Evolutionary conservation across 495 filamentous ascomycete genomes (phyloP).

Genomic region (Xylaria palmicola): DNA sequence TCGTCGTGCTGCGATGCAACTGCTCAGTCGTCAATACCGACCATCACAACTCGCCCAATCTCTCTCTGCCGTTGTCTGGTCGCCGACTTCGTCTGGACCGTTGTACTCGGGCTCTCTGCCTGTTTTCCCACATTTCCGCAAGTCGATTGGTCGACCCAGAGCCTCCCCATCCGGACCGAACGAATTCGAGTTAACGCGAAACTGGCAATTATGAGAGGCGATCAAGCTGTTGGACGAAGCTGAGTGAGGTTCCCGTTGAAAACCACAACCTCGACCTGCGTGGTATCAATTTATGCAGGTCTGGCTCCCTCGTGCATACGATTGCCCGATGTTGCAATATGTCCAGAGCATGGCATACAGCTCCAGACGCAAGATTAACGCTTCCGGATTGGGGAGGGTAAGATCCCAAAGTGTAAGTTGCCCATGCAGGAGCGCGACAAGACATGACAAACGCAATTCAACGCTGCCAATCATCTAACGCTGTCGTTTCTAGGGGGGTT

Average conservation of each 20-base stretch:
- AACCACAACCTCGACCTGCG: background rate
- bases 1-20: background rate
- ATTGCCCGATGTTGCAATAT: background rate
- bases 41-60: background rate
- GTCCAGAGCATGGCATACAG: background rate
- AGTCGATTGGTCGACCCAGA: background rate
- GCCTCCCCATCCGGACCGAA: background rate
- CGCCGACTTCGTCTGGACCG: background rate
- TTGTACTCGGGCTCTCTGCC: background rate
- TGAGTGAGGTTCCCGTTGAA: background rate
- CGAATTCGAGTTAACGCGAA: background rate
- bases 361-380: background rate
- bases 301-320: background rate
- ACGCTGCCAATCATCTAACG: background rate
- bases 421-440: background rate
- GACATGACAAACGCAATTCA: background rate
- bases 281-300: background rate
- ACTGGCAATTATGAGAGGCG: background rate
- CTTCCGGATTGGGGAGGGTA: background rate
- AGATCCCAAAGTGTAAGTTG: background rate
- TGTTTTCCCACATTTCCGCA: background rate
- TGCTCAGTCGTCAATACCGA: background rate
- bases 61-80: background rate
- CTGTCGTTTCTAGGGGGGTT: background rate
- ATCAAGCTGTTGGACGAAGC: background rate